A percentile compares a stretch with the other conserved stretches of the same genome.
Conservation (phyloP, 2,329 filamentous ascomycete species). For the Alternaria dauci region DNA sequence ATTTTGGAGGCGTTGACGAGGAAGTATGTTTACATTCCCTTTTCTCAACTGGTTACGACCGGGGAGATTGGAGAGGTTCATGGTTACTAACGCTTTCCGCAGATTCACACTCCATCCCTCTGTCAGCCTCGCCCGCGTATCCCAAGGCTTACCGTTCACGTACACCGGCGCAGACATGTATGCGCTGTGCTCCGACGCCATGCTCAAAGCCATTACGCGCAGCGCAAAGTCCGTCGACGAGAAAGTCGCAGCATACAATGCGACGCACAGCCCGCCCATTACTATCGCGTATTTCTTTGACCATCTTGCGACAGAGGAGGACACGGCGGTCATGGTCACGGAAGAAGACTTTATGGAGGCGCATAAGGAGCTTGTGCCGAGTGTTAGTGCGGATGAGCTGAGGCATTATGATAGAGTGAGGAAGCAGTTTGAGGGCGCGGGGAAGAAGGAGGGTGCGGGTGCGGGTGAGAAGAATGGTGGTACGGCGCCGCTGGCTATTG, state of each 20-base stretch:
- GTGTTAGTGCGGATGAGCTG: conserved; percentile 90
- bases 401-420: conserved; percentile 89
- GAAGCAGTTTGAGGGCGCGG: conserved; percentile 77
- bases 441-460: conserved; percentile 50
- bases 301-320: conserved; percentile 81
- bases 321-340: conserved; percentile 85
- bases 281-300: conserved; percentile 96
- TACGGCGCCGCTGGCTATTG: neutral
- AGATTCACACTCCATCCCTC: conserved; percentile 86
- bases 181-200: conserved; percentile 94
- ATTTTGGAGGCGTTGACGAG: conserved; percentile 93
- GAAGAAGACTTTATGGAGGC: conserved; percentile 88
- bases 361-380: conserved; percentile 86
- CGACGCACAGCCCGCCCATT: conserved; percentile 59
- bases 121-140: conserved; percentile 77
- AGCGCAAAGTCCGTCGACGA: conserved; percentile 84
- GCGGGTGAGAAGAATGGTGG: conserved; percentile 41
- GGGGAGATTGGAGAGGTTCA: no score
- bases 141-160: conserved; percentile 84
- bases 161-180: conserved; percentile 99
- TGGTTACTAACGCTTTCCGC: no score
- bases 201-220: conserved; percentile 97
- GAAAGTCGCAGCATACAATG: conserved; percentile 77
- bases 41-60: neutral
- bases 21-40: conserved; percentile 70